Percentiles rank a stretch among this genome's conserved stretches.
Evolutionary conservation across 495 filamentous ascomycete genomes (phyloP).

Genomic region (Neurospora tetrasperma): DNA sequence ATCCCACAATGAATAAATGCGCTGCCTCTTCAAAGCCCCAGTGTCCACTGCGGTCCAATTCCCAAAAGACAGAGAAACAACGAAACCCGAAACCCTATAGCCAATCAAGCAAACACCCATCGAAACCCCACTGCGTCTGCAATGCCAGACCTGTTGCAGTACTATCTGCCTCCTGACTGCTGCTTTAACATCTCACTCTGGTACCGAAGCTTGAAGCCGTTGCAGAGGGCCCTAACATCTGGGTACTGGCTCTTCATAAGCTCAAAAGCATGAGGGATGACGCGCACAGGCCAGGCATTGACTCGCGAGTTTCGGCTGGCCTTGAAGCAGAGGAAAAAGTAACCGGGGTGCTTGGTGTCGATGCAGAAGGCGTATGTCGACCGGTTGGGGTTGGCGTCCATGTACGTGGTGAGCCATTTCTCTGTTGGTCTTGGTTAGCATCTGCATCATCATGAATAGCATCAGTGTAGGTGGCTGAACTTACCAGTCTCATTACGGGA

Average conservation of each 20-base stretch:
- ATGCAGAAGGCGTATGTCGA: constrained; percentile 92
- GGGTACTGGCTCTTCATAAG: constrained; percentile 78
- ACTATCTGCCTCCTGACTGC: constrained; percentile 27
- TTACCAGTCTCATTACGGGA: constrained; percentile 77
- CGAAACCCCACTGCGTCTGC: neutral
- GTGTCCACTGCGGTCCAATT: neutral
- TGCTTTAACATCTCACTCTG: constrained; percentile 37
- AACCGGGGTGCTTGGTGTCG: constrained; percentile 82
- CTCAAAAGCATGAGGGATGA: constrained; percentile 81
- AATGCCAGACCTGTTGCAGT: neutral
- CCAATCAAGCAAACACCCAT: neutral
- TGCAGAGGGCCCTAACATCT: constrained; percentile 87
- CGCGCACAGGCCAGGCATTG: constrained; percentile 77
- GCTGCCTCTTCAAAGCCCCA: neutral
- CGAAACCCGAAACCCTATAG: neutral
- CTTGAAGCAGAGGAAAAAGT: constrained; percentile 94
- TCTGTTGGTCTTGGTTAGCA: constrained; percentile 46
- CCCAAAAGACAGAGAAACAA: neutral
- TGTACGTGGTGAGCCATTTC: constrained; percentile 90
- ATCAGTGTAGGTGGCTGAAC: constrained; percentile 18
- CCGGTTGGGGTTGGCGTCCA: constrained; percentile 88
- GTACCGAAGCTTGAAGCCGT: constrained; percentile 57
- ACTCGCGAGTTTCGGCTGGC: constrained; percentile 62
- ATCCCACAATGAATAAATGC: neutral
- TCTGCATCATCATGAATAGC: neutral